A percentile compares a stretch with the other conserved stretches of the same genome.
phyloP scores from a whole-genome alignment of 2,329 filamentous ascomycete genomes.

The Penicillium frequentans region DNA sequence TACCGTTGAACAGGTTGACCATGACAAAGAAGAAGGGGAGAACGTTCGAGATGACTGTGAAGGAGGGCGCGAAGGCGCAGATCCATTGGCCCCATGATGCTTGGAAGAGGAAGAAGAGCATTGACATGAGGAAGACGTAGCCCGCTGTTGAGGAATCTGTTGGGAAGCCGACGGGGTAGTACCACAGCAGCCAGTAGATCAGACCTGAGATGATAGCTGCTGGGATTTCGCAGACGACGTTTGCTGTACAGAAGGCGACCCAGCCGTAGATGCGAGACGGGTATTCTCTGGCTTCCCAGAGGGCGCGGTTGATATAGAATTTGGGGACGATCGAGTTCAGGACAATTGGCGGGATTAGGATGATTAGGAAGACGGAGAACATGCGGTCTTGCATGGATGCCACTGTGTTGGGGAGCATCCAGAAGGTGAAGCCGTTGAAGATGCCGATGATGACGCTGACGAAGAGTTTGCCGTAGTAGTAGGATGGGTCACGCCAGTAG shows the following conservation, averaged over 20 bases:
- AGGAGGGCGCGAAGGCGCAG: constrained; percentile 74
- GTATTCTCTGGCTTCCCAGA: constrained; percentile 73
- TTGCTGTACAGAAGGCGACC: constrained; percentile 72
- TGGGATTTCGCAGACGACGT: constrained; percentile 71
- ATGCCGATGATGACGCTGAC: constrained; percentile 69
- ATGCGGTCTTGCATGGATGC: constrained; percentile 74
- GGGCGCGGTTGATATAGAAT: constrained; percentile 69
- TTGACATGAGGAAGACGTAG: constrained; percentile 75
- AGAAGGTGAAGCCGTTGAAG: constrained; percentile 81
- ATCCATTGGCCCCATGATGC: constrained; percentile 81
- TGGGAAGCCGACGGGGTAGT: constrained; percentile 71
- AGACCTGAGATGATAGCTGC: constrained; percentile 63
- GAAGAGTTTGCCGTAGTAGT: constrained; percentile 76
- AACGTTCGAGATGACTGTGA: constrained; percentile 74
- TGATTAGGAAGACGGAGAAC: constrained; percentile 69
- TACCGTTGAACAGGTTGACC: constrained; percentile 74
- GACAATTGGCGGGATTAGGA: constrained; percentile 67
- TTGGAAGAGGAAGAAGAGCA: constrained; percentile 76
- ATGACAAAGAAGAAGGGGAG: constrained; percentile 81
- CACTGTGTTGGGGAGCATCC: constrained; percentile 51
- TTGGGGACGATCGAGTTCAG: constrained; percentile 75
- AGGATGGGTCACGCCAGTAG: constrained; percentile 74
- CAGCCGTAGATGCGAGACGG: constrained; percentile 75
- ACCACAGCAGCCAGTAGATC: constrained; percentile 75
- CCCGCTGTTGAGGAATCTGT: constrained; percentile 64